Evolutionary conservation across 495 filamentous ascomycete species (phyloP).

Genomic region (Hypoxylon crocopeplum): DNA sequence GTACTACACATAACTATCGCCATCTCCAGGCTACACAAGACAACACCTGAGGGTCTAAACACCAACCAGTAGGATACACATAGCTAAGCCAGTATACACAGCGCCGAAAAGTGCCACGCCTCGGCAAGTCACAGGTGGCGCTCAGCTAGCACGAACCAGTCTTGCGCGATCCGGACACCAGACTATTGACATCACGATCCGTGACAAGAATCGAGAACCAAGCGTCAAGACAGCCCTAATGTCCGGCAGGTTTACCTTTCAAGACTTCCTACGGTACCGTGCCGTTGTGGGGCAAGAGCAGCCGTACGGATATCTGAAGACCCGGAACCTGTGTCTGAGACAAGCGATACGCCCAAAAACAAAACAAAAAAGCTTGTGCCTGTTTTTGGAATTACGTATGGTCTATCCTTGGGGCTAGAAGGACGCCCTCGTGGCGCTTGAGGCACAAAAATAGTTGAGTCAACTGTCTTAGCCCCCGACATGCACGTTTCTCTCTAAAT

Average conservation of each 20-base stretch:
- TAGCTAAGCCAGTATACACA: neutral
- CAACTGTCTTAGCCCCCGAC: neutral
- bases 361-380: constrained; percentile 8
- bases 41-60: too few species aligned
- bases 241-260: too few species aligned
- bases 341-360: neutral
- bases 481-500: neutral
- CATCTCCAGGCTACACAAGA: too few species aligned
- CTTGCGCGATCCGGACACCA: constrained; percentile 11
- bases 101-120: constrained; percentile 6
- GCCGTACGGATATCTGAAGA: constrained; percentile 3
- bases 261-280: too few species aligned
- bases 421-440: neutral
- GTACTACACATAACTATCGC: too few species aligned
- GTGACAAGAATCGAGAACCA: too few species aligned
- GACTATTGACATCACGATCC: constrained; percentile 3
- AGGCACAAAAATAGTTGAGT: neutral
- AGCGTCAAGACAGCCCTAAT: too few species aligned
- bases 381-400: too few species aligned
- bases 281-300: constrained; percentile 11
- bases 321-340: constrained; percentile 1
- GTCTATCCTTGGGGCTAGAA: neutral
- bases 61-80: neutral
- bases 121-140: neutral
- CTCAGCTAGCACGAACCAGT: constrained; percentile 17